A percentile compares a stretch with the other conserved stretches of the same genome.
Evolutionary conservation across 768 basidiomycete genomes (phyloP).

Genomic region (Trametes maxima): DNA sequence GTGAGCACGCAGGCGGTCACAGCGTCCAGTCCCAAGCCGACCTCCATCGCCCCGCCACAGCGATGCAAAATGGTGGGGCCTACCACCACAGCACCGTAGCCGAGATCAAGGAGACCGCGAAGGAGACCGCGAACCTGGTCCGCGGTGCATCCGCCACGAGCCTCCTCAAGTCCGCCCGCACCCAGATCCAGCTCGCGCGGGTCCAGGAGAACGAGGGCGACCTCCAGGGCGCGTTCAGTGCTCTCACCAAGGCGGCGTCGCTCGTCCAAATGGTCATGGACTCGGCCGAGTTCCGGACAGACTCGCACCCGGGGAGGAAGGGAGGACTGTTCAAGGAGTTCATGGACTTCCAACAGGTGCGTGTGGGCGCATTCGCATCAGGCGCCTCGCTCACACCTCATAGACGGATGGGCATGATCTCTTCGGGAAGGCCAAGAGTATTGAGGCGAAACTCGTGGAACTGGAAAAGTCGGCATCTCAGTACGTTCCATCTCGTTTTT

Average conservation of each 20-base stretch:
- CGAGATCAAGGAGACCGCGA: constrained; percentile 52
- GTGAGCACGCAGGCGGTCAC: constrained; percentile 26
- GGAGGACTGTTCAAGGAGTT: constrained; percentile 66
- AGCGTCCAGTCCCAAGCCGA: constrained; percentile 12
- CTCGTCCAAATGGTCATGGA: constrained; percentile 62
- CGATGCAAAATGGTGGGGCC: constrained; percentile 44
- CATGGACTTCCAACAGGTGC: constrained; percentile 64
- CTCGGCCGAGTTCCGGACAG: constrained; percentile 55
- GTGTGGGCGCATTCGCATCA: constrained; percentile 26
- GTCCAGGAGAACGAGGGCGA: constrained; percentile 59
- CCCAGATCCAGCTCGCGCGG: constrained; percentile 55
- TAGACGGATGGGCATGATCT: constrained; percentile 45
- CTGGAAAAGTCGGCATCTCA: constrained; percentile 43
- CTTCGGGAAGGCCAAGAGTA: constrained; percentile 41
- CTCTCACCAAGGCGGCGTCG: constrained; percentile 62
- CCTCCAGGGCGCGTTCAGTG: constrained; percentile 59
- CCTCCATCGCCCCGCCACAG: constrained; percentile 25
- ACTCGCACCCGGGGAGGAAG: constrained; percentile 50
- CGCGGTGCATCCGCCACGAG: constrained; percentile 60
- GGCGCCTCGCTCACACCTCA: constrained; percentile 19
- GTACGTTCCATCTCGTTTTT: constrained; percentile 25
- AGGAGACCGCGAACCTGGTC: constrained; percentile 50
- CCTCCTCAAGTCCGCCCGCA: constrained; percentile 64
- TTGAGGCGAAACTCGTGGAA: constrained; percentile 50
- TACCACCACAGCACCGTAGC: constrained; percentile 36